Conservation (phyloP, 106 monocot genomes). For the Dioscorea zingiberensis region DNA sequence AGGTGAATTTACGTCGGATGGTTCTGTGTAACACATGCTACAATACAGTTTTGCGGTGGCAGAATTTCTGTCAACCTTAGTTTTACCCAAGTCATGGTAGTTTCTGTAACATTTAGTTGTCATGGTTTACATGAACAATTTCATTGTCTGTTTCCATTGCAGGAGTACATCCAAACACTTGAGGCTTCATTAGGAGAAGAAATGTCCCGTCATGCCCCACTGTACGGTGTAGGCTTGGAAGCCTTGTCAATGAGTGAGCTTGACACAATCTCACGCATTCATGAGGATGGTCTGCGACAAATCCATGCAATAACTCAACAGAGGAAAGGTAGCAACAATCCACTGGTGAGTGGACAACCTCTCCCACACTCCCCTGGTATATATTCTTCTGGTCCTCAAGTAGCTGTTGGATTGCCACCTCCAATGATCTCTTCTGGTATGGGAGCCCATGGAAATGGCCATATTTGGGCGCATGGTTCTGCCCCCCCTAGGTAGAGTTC, state of each 20-base stretch:
- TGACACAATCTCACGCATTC: conserved; percentile 67
- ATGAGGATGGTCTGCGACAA: conserved; percentile 68
- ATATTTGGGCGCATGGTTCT: conserved; percentile 55
- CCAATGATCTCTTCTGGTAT: conserved; percentile 37
- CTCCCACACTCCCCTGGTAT: conserved; percentile 45
- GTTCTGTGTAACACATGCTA: too few relatives aligned
- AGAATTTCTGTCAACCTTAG: too few relatives aligned
- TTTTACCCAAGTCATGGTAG: too few relatives aligned
- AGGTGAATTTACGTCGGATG: too few relatives aligned
- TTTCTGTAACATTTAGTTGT: too few relatives aligned
- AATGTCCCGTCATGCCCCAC: conserved; percentile 86
- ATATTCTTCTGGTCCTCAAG: conserved; percentile 29
- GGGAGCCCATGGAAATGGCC: conserved; percentile 49
- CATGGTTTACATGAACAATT: too few relatives aligned
- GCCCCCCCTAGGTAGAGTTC: conserved; percentile 23
- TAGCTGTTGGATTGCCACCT: conserved; percentile 38
- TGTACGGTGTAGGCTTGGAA: conserved; percentile 83
- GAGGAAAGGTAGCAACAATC: conserved; percentile 26
- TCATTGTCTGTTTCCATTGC: conserved; percentile 8
- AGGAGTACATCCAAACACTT: conserved; percentile 85
- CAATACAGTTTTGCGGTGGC: too few relatives aligned
- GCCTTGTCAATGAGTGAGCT: conserved; percentile 67
- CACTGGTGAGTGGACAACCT: conserved; percentile 26
- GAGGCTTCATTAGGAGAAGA: conserved; percentile 78
- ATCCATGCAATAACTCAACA: conserved; percentile 55